phyloP scores from a whole-genome alignment of 805 yeast species.

The Torulaspora delbrueckii region DNA sequence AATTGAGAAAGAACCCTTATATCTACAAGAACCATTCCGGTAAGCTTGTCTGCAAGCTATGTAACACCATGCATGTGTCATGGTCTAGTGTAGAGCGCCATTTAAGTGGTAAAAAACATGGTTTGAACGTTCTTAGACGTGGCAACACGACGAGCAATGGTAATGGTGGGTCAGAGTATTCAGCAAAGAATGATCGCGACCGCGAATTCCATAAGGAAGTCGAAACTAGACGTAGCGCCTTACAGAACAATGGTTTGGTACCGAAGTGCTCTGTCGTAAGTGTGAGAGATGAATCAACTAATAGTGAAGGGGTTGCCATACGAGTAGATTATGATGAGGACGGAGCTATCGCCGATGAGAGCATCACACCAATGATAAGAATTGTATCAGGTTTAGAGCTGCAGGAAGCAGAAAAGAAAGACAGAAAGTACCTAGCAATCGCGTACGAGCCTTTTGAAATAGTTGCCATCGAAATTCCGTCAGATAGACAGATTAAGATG shows the following conservation, averaged over 20 bases:
- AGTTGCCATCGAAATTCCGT: slow-evolving; percentile 69
- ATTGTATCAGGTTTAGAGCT: slow-evolving; percentile 77
- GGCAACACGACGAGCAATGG: slow-evolving; percentile 33
- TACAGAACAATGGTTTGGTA: slow-evolving; percentile 23
- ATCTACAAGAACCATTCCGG: slow-evolving; percentile 83
- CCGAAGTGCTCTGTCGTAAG: slow-evolving; percentile 70
- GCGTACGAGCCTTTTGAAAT: slow-evolving; percentile 92
- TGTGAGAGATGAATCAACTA: slow-evolving; percentile 56
- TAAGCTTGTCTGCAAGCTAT: slow-evolving; percentile 73
- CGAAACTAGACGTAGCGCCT: slow-evolving; percentile 13
- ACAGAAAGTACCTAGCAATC: slow-evolving; percentile 57
- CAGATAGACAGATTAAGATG: slow-evolving; percentile 43
- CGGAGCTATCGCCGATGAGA: slow-evolving; percentile 30
- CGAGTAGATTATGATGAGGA: slow-evolving; percentile 43
- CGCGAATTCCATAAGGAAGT: slow-evolving; percentile 25
- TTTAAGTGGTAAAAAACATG: slow-evolving; percentile 80
- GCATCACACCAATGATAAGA: slow-evolving; percentile 53
- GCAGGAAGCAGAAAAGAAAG: slow-evolving; percentile 44
- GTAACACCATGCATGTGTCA: slow-evolving; percentile 75
- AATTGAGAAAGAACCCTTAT: slow-evolving; percentile 51
- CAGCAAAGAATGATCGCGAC: slow-evolving; percentile 27
- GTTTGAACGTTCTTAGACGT: slow-evolving; percentile 62
- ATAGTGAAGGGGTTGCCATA: slow-evolving; percentile 60
- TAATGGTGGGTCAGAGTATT: not conserved
- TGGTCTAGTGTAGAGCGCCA: slow-evolving; percentile 82